Evolutionary conservation across 2,329 filamentous ascomycete species (phyloP), one percentile per base, ranked within the genome.

Genomic region (Eutypella sp.): DNA sequence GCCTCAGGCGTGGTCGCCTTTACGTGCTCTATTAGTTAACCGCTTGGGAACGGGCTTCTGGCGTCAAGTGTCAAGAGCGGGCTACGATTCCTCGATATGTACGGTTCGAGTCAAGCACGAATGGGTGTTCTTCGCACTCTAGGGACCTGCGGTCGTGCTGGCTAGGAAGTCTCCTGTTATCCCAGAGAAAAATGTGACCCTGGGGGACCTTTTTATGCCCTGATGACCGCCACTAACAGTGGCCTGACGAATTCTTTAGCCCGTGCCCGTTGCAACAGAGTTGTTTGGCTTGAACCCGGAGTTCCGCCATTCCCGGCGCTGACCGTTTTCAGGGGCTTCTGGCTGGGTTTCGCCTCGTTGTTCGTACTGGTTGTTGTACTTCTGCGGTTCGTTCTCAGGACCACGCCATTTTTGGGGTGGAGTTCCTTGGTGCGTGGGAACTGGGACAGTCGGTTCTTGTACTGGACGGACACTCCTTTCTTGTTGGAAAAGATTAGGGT

Each of bases 391-490:
- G 22, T 73, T 69, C 34, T 72, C 73, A 4, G 68, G 69, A 31
- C 70, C 69, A 49, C 73, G 71, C 64, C 74, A 74, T 50, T 72
- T 71, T 7, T 68, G 67, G 2, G 73, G 70, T 5, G 79, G 74
- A 2, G 73, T 77, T 29, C 70, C 75, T 45, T 73, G 72, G 24
- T 57, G 62, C 27, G 63, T 63, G 40, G 60, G 60, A 44, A 66
- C 68, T 8, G 72, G 68, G 40, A 66, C 55, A 11, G 70, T 64
- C n/a, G 77, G 72, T 15, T 84, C 80, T 56, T 82, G 78, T 27
- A 95, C 81, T 47, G 91, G 87, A 41, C 90, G 82, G 34, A 92
- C 89, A 41, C 87, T 90, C 53, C 82, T 85, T 66, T 95, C 90
- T 61, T 89, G 86, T 58, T 89, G 85, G 83, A 85, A 89, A 5